phyloP scores from a whole-genome alignment of 345 rosid genomes.

The Lagerstroemia speciosa region DNA sequence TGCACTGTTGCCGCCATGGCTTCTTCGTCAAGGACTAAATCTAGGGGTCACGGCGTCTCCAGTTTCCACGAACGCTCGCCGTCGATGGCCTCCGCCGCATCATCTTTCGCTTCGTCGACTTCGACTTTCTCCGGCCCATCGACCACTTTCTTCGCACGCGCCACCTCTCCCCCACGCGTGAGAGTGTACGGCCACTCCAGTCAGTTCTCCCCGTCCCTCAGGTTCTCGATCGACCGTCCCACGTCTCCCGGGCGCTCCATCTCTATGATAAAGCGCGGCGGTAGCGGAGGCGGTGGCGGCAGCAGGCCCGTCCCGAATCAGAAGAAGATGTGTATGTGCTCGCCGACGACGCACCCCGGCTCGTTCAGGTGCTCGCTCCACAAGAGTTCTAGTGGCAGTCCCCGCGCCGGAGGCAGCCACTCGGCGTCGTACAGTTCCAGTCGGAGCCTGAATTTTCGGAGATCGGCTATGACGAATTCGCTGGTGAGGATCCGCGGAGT shows the following conservation, averaged over 20 bases:
- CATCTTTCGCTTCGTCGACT: constrained; percentile 31
- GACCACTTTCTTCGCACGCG: constrained; percentile 22
- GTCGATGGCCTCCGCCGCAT: constrained; percentile 10
- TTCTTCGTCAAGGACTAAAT: constrained; percentile 13
- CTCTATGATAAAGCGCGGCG: constrained; percentile 17
- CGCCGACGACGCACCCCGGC: constrained; percentile 46
- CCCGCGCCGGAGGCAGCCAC: not conserved
- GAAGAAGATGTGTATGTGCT: constrained; percentile 43
- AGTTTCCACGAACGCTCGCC: constrained; percentile 11
- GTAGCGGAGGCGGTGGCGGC: constrained; percentile 12
- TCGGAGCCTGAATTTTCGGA: constrained; percentile 30
- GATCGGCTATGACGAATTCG: constrained; percentile 60
- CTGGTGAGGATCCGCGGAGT: constrained; percentile 55
- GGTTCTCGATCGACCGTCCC: constrained; percentile 30
- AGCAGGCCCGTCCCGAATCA: constrained; percentile 8
- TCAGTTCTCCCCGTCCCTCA: constrained; percentile 26
- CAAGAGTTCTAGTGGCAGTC: constrained; percentile 14
- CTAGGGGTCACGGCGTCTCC: constrained; percentile 8
- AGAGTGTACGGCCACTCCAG: constrained; percentile 8
- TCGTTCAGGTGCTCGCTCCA: constrained; percentile 47
- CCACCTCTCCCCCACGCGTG: constrained; percentile 26
- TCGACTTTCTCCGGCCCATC: constrained; percentile 17
- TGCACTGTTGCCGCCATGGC: constrained; percentile 9
- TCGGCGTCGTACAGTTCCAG: constrained; percentile 19
- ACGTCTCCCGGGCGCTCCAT: constrained; percentile 26